Evolutionary conservation across 768 basidiomycete genomes (phyloP).

Genomic region (Lyophyllum atratum): DNA sequence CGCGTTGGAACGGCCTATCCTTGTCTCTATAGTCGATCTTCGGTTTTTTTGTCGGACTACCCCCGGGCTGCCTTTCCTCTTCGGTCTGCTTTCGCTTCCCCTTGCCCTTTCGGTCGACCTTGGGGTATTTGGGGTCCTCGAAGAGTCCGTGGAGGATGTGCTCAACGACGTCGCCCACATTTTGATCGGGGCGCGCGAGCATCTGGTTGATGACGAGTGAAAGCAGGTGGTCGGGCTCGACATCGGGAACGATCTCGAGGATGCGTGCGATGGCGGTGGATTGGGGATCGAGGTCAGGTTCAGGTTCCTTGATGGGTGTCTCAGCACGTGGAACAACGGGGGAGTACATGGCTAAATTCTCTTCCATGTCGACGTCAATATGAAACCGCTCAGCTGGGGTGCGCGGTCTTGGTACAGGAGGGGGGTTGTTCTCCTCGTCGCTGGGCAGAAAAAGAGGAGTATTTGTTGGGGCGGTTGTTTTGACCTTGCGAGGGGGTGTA

Average conservation of each 20-base stretch:
- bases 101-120: slow-evolving; percentile 37
- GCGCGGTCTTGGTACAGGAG: not conserved
- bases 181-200: slow-evolving; percentile 24
- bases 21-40: slow-evolving; percentile 57
- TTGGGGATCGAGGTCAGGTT: slow-evolving; percentile 20
- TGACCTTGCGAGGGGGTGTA: not conserved
- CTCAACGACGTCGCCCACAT: slow-evolving; percentile 45
- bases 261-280: slow-evolving; percentile 46
- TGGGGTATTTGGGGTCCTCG: slow-evolving; percentile 63
- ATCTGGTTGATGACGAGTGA: slow-evolving; percentile 48
- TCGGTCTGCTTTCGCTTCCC: slow-evolving; percentile 35
- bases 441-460: slow-evolving; percentile 36
- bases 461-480: slow-evolving; percentile 4
- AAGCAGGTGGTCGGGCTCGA: slow-evolving; percentile 55
- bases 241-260: slow-evolving; percentile 73
- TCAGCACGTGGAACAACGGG: slow-evolving; percentile 1
- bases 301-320: not conserved
- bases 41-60: slow-evolving; percentile 33
- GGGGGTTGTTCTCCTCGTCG: slow-evolving; percentile 38
- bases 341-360: not conserved
- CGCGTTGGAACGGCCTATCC: slow-evolving; percentile 45
- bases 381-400: not conserved
- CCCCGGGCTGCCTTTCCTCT: slow-evolving; percentile 28
- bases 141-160: slow-evolving; percentile 61
- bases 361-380: not conserved